Evolutionary conservation across 768 basidiomycete species (phyloP).

Genomic region (Nidula microcarpa): DNA sequence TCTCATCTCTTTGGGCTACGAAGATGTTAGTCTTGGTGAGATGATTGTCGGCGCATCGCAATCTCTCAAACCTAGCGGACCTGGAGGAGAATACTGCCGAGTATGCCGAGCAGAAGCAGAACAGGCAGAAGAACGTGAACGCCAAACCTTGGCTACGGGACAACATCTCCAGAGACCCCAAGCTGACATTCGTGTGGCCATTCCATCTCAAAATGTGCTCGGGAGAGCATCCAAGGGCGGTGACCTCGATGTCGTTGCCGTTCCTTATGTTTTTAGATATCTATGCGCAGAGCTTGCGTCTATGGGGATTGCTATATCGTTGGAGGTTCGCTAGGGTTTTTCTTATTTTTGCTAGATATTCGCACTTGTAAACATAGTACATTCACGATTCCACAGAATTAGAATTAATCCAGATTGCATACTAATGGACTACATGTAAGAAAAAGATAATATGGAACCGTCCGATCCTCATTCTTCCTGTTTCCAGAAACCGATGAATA

Average conservation of each 20-base stretch:
- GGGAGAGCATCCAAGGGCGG: slow-evolving; percentile 61
- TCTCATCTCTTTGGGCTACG: slow-evolving; percentile 93
- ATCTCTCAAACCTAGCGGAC: slow-evolving; percentile 57
- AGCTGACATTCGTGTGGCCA: slow-evolving; percentile 58
- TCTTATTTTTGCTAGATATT: neutral
- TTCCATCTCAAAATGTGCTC: slow-evolving; percentile 67
- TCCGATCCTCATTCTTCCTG: neutral
- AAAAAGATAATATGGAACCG: neutral
- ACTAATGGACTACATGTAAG: neutral
- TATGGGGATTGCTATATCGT: slow-evolving; percentile 92
- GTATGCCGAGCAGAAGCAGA: slow-evolving; percentile 79
- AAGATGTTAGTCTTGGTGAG: slow-evolving; percentile 77
- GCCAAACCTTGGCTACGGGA: slow-evolving; percentile 57
- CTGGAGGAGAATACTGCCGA: slow-evolving; percentile 91
- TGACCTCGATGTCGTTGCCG: slow-evolving; percentile 90
- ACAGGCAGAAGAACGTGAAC: slow-evolving; percentile 57
- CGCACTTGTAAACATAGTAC: neutral
- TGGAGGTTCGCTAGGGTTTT: slow-evolving; percentile 59
- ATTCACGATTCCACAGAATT: neutral
- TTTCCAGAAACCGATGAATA: neutral
- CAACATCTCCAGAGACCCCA: slow-evolving; percentile 39
- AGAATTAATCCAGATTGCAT: neutral
- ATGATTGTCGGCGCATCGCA: slow-evolving; percentile 46
- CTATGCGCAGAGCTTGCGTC: slow-evolving; percentile 95
- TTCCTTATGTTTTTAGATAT: slow-evolving; percentile 94